Base-by-base conservation (phyloP, 1,284 basidiomycete genomes). In the Tetrapyrgos nigripes region DNA sequence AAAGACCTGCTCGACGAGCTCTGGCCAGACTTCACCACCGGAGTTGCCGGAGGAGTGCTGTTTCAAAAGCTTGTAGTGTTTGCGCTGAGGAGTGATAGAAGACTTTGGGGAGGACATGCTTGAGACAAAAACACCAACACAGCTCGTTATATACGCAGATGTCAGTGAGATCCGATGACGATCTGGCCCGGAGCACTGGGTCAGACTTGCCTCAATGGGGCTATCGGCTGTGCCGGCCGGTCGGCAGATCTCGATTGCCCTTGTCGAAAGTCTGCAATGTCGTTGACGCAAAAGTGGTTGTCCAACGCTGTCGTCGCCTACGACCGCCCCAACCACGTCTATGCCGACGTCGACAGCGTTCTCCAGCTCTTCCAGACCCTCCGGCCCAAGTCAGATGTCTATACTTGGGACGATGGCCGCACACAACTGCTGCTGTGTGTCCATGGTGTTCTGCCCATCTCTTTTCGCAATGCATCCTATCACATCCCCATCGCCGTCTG, bases 401-500 rank as follows among this genome's bases (percentile, higher is more conserved):
- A 96, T 83, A 98, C 94, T 95, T 75, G 74, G 72, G 95, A 99
- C 75, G 95, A 98, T 66, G 97, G 97, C 28, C 87, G 96, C 37
- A 91, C 94, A 0, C 93, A 96, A 67, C 83, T 98, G 8, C 83
- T 99, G 14, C 86, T 99, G 58, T 94, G 92, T 59, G 67, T 98
- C 1, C 92, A 96, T 66, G 97, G 97, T 10, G 88, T 98, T 1
- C 80, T 99, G 0, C 96, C 95, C 1, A 96, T 99, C 64, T 73
- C 83, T 0, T 98, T 88, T 76, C 85, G 90, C 52, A 79, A 81
- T 3, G 78, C 86, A 0, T 83, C 90, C 1, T 99, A 99, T 80
- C 94, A 99, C 73, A 98, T 99, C 65, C 97, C 97, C 2, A 76
- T 99, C 66, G 86, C 92, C 14, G 67, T 97, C 62, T 99, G 97